These are phyloP conservation scores for Nymphaea thermarum DNA, from an alignment of 164 flowering plant genomes.

Conservation along the genomic window DNA sequence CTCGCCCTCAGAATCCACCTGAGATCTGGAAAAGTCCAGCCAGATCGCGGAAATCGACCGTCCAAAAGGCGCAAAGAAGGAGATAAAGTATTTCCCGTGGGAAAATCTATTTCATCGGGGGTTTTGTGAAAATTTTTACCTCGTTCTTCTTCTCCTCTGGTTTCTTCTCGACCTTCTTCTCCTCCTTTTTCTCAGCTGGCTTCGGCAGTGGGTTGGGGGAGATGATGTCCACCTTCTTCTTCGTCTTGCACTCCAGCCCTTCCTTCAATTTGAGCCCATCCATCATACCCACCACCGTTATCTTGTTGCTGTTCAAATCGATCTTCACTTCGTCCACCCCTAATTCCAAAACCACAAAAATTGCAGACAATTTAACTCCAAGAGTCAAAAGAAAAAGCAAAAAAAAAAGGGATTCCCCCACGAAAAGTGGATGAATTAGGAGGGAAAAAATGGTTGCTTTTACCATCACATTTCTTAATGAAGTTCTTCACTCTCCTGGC, in stretches of 20 bases:
- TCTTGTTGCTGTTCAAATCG: slow-evolving; percentile 21
- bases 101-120: too few species aligned
- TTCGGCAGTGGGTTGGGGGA: slow-evolving; percentile 28
- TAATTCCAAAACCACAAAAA: background rate
- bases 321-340: slow-evolving; percentile 33
- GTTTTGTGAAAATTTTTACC: slow-evolving; percentile 2
- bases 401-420: background rate
- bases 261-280: slow-evolving; percentile 34
- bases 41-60: too few species aligned
- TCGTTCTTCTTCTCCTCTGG: slow-evolving; percentile 15
- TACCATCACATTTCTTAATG: slow-evolving; percentile 44
- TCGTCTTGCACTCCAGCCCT: slow-evolving; percentile 25
- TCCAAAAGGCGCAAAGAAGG: too few species aligned
- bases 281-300: slow-evolving; percentile 30
- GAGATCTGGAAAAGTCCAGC: too few species aligned
- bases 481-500: slow-evolving; percentile 50
- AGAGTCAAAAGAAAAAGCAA: background rate
- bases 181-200: slow-evolving; percentile 18
- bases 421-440: background rate
- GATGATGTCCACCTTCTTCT: slow-evolving; percentile 45
- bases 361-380: background rate
- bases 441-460: background rate
- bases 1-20: too few species aligned
- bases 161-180: slow-evolving; percentile 6
- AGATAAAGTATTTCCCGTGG: background rate